Evolutionary conservation across 1,139 yeast species (phyloP).

Genomic region (Zygotorulaspora mrakii): DNA sequence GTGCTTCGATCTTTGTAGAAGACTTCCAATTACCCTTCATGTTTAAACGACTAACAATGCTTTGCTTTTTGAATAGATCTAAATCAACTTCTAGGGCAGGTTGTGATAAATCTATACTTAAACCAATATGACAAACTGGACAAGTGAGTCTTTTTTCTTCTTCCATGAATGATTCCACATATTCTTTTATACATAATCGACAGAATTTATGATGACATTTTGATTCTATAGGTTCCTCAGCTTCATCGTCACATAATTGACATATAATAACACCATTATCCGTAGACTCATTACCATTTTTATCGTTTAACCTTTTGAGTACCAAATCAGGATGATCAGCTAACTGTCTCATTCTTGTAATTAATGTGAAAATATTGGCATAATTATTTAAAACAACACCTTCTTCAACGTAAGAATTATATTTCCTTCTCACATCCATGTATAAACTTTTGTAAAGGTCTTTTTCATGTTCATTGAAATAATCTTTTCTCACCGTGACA

Average conservation of each 20-base stretch:
- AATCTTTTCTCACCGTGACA: constrained; percentile 80
- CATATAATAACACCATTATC: constrained; percentile 84
- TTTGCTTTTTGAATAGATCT: constrained; percentile 61
- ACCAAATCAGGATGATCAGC: constrained; percentile 98
- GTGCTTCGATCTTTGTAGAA: constrained; percentile 92
- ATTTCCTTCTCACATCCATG: constrained; percentile 79
- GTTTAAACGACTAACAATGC: constrained; percentile 84
- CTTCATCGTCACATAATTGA: constrained; percentile 93
- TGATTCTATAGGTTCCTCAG: constrained; percentile 94
- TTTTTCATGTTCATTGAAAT: constrained; percentile 89
- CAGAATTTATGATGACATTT: constrained; percentile 93
- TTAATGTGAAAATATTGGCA: constrained; percentile 92
- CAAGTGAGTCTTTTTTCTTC: constrained; percentile 60
- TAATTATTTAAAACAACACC: constrained; percentile 94
- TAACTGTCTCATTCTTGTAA: constrained; percentile 94
- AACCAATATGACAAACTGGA: constrained; percentile 92
- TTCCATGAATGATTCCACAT: constrained; percentile 77
- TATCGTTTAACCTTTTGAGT: constrained; percentile 52
- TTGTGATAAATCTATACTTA: constrained; percentile 84
- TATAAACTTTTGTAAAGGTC: constrained; percentile 85
- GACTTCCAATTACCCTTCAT: constrained; percentile 87
- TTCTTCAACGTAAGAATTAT: constrained; percentile 79
- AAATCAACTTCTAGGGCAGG: constrained; percentile 77
- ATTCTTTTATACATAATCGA: constrained; percentile 85
- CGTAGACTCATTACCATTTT: constrained; percentile 34